These are phyloP conservation scores for Chaetoceros tenuissimus DNA, from an alignment of 108 stramenopile species.

Conservation along the genomic window DNA sequence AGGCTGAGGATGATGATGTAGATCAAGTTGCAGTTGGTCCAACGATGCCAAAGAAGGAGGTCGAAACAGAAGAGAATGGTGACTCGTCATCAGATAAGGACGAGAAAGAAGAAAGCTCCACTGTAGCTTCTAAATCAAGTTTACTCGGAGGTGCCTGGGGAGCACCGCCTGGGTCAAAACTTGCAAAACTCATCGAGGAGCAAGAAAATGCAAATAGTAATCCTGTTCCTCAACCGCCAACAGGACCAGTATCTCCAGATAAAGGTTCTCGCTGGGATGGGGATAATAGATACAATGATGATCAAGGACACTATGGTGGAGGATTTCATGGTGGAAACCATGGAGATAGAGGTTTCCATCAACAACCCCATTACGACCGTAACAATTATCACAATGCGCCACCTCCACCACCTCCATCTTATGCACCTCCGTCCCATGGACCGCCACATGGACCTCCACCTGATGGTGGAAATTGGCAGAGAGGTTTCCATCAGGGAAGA, in stretches of 20 bases:
- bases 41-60: slow-evolving; percentile 5
- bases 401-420: too few relatives aligned
- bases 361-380: too few relatives aligned
- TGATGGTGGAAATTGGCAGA: background rate
- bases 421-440: background rate
- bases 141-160: slow-evolving; percentile 78
- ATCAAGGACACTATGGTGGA: background rate
- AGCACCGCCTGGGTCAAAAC: slow-evolving; percentile 53
- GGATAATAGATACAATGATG: background rate
- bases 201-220: slow-evolving; percentile 26
- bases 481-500: background rate
- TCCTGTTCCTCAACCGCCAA: slow-evolving; percentile 3
- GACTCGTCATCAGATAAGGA: slow-evolving; percentile 3
- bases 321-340: background rate
- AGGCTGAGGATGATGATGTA: slow-evolving; percentile 24
- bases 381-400: too few relatives aligned
- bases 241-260: slow-evolving; percentile 9
- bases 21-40: slow-evolving; percentile 4
- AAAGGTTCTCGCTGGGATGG: slow-evolving; percentile 1
- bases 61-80: slow-evolving; percentile 21
- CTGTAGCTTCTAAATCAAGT: background rate
- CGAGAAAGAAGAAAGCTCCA: background rate
- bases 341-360: slow-evolving; percentile 12
- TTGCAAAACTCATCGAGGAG: slow-evolving; percentile 68
- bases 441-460: background rate